Base-by-base conservation (phyloP, 176 grass and related monocot species). In the Musa beccarii region DNA sequence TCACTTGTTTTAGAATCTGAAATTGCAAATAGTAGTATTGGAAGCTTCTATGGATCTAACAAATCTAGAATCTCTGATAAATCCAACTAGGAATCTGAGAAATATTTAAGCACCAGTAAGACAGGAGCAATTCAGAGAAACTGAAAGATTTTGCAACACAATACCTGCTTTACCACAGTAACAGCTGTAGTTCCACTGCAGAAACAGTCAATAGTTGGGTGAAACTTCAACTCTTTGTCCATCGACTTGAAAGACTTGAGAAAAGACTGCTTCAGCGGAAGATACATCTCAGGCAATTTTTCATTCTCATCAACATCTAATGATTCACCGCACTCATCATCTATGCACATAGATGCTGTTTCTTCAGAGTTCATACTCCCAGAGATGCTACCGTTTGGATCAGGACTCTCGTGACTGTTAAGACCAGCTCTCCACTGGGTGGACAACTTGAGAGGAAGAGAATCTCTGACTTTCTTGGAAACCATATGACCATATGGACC, bases 111-210 rank as follows among this genome's bases (percentile, higher is more conserved):
- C 13, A 79, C 0, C 71, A 80, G 74, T 51, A 80, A 9, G 24
- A 52, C 24, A 34, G 25, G 23, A 63, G 21, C n/a, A 73, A 53
- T 51, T 51, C 10, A 7, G 53, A 73, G 19, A 51, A 63, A 28
- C 20, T 25, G 15, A 51, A 52, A 54, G 53, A 28, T n/a, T 53
- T 52, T 64, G 9, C 16, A 13, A 80, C 9, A 53, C 52, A 53
- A 82, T 80, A 99, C 95, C 95, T 99, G 89, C 67, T 94, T 99
- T 79, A 99, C 80, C 68, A 99, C 55, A 79, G 95, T 94, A 51
- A 99, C 95, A 72, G 95, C 90, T 19, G 95, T 99, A 56, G 84
- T 84, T 74, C 95, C 95, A 78, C 95, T 99, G 75, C 95, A 99
- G 81, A 99, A 99, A 78, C 95, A 99, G 86, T 99, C 95, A 52